Percentiles rank a stretch among this genome's conserved stretches.
Conservation (phyloP, 495 filamentous ascomycete species). For the Peziza echinospora region DNA sequence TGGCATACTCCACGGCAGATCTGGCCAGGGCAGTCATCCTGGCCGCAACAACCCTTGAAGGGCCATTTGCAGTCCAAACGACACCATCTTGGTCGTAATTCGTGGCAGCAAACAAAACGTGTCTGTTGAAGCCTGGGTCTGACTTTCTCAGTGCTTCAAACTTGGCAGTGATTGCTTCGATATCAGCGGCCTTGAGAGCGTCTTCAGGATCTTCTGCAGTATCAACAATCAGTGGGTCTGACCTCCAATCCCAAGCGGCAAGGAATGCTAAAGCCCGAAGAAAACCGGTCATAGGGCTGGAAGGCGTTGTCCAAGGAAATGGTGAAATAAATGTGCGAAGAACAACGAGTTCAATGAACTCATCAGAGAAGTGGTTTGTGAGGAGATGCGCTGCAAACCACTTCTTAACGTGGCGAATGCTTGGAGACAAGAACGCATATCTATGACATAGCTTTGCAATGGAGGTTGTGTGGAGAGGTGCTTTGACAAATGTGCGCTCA, state of each 20-base stretch:
- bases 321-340: conserved; percentile 57
- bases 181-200: conserved; percentile 29
- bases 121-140: conserved; percentile 69
- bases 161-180: conserved; percentile 40
- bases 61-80: conserved; percentile 53
- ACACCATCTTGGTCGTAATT: conserved; percentile 54
- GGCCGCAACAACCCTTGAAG: conserved; percentile 61
- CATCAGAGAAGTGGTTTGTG: conserved; percentile 47
- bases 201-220: conserved; percentile 20
- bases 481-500: conserved; percentile 45
- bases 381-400: conserved; percentile 81
- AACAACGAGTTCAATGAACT: conserved; percentile 63
- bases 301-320: conserved; percentile 59
- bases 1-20: conserved; percentile 40
- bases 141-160: conserved; percentile 64
- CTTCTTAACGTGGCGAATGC: conserved; percentile 68
- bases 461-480: conserved; percentile 59
- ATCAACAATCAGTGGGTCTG: conserved; percentile 60
- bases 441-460: conserved; percentile 59
- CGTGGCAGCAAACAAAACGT: conserved; percentile 62
- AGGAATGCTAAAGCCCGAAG: conserved; percentile 54
- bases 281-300: conserved; percentile 61
- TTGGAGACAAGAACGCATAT: conserved; percentile 58
- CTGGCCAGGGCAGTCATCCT: conserved; percentile 64
- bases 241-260: conserved; percentile 77